Base-by-base conservation (phyloP, 805 yeast species). In the Starmerella tilneyi region DNA sequence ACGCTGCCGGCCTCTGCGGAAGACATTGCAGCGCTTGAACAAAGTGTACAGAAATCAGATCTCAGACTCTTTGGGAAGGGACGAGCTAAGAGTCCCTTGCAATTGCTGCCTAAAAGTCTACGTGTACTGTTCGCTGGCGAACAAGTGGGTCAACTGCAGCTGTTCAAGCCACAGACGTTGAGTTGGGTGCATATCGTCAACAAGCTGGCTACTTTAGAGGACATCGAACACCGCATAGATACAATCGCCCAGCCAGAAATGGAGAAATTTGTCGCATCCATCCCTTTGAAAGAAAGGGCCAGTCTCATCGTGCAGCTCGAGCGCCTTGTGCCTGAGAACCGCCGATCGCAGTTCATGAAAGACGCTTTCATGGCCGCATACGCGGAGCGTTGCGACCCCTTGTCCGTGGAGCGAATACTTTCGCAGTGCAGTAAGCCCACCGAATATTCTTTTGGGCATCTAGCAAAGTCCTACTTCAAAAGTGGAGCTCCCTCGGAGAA, bases 311-410 rank as follows among this genome's bases (percentile, higher is more conserved):
- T 46, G 1, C 20, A 38, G 17, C 44, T 65, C 3, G 56, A 57
- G 22, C 44, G 46, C 6, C 52, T 60, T 57, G 37, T 60, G 29
- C 34, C 43, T 1, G 54, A 43, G 1, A 15, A 19, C 2, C n/a
- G 23, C 9, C 31, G 39, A 5, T 32, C 56, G 7, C 52, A 45
- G 24, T 46, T 46, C 16, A 46, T 57, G 2, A 19, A 44, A 24
- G 62, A 65, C 29, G 40, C 47, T 7, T 46, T 60, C 21, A 59
- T 64, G 57, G 58, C 60, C 9, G 62, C 60, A 1, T 62, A 63
- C 44, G 67, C 68, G 1, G 53, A 56, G 13, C 24, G 21, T 3
- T 61, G 63, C 2, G 31, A 52, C 9, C 50, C 55, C 2, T 50
- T 36, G 8, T 45, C 38, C 5, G 64, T 61, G 12, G 55, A 55